Evolutionary conservation across 805 yeast genomes (phyloP).

Genomic region (Cyberlindnera maritima): DNA sequence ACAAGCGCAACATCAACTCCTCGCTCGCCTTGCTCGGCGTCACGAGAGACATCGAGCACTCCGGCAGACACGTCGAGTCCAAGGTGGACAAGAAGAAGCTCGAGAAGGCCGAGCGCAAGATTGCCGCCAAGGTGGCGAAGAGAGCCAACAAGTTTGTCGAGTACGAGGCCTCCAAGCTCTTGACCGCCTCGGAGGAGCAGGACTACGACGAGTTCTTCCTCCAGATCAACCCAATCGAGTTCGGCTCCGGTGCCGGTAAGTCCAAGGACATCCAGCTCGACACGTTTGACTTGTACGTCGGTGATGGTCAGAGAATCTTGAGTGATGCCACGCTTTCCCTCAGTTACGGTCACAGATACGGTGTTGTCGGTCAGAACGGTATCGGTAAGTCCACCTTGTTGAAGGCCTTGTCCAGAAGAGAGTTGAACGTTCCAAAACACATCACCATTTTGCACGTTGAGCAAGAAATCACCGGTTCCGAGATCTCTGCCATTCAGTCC

Average conservation of each 20-base stretch:
- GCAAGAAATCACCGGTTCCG: slow-evolving; percentile 95
- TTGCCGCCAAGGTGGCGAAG: slow-evolving; percentile 95
- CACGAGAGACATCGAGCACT: slow-evolving; percentile 80
- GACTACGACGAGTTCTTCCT: slow-evolving; percentile 95
- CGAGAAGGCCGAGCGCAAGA: slow-evolving; percentile 95
- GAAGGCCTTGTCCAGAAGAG: slow-evolving; percentile 91
- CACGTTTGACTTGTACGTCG: slow-evolving; percentile 89
- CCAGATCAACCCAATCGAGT: slow-evolving; percentile 91
- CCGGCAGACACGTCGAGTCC: slow-evolving; percentile 89
- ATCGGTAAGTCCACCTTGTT: slow-evolving; percentile 96
- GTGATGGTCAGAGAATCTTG: slow-evolving; percentile 90
- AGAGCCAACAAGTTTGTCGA: slow-evolving; percentile 74
- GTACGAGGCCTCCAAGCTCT: slow-evolving; percentile 91
- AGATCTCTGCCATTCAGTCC: slow-evolving; percentile 83
- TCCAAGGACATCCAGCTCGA: slow-evolving; percentile 96
- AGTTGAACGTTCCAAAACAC: slow-evolving; percentile 89
- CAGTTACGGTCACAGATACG: slow-evolving; percentile 91
- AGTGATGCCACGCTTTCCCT: slow-evolving; percentile 84
- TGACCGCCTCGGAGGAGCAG: slow-evolving; percentile 58
- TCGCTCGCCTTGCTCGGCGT: slow-evolving; percentile 78
- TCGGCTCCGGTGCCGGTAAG: slow-evolving; percentile 88
- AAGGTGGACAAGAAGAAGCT: slow-evolving; percentile 95
- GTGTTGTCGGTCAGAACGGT: slow-evolving; percentile 99
- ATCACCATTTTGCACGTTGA: slow-evolving; percentile 95
- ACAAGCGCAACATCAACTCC: slow-evolving; percentile 69